Percentiles rank a stretch among this genome's conserved stretches.
phyloP scores from a whole-genome alignment of 768 basidiomycete species.

The Boletus vermiculosoides region DNA sequence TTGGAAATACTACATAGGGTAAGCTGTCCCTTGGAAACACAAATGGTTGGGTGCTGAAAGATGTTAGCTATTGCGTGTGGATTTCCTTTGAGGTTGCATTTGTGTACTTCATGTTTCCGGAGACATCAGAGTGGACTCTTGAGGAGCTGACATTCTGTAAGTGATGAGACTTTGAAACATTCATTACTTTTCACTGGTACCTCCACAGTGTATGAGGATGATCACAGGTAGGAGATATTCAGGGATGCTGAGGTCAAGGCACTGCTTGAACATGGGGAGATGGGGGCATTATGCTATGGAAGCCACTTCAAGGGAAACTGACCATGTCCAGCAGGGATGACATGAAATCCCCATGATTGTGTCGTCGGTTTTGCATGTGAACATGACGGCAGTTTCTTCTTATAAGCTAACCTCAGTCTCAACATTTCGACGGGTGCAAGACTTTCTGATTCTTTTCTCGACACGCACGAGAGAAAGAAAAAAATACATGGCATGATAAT shows the following conservation, averaged over 20 bases:
- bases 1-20: conserved; percentile 18
- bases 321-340: too few relatives aligned
- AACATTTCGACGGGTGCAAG: too few relatives aligned
- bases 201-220: conserved; percentile 2
- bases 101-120: conserved; percentile 20
- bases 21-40: background rate
- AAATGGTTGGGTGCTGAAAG: background rate
- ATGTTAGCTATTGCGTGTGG: conserved; percentile 17
- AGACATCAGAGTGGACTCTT: conserved; percentile 19
- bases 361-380: too few relatives aligned
- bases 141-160: conserved; percentile 21
- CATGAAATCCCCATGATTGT: too few relatives aligned
- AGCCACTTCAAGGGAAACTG: background rate
- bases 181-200: too few relatives aligned
- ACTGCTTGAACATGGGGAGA: background rate
- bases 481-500: too few relatives aligned
- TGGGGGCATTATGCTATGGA: background rate
- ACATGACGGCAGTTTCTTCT: too few relatives aligned
- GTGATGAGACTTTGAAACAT: background rate
- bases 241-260: background rate
- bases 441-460: too few relatives aligned
- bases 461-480: too few relatives aligned
- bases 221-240: background rate
- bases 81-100: conserved; percentile 13
- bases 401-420: too few relatives aligned